These are phyloP conservation scores for Parsonsia alboflavescens DNA, from an alignment of 257 asterid genomes.

Conservation along the genomic window DNA sequence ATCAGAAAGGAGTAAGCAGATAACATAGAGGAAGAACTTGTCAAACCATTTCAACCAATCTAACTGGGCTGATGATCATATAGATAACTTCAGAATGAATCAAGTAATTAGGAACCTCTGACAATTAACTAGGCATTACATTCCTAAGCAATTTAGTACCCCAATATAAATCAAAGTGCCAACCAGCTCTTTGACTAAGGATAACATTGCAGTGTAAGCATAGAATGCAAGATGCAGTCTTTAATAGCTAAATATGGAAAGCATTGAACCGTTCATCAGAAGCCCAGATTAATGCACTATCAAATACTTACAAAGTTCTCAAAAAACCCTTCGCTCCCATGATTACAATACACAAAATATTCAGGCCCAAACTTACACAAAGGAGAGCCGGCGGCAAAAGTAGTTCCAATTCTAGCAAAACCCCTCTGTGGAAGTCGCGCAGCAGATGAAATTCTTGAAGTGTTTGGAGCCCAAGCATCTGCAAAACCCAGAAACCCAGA, in stretches of 20 bases:
- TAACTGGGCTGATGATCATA: not conserved
- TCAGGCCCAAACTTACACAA: conserved; percentile 21
- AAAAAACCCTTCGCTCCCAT: not conserved
- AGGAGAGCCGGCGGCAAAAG: conserved; percentile 38
- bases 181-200: not conserved
- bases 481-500: not conserved
- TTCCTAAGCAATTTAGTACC: not conserved
- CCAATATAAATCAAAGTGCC: not conserved
- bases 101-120: not conserved
- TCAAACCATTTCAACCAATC: not conserved
- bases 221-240: not conserved
- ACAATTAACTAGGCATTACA: not conserved
- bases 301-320: not conserved
- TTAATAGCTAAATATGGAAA: not conserved
- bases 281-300: not conserved
- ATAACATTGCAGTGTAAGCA: not conserved
- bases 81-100: not conserved
- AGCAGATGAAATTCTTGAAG: conserved; percentile 15
- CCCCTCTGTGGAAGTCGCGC: conserved; percentile 11
- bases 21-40: not conserved
- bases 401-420: conserved; percentile 21
- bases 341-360: not conserved
- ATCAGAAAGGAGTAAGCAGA: not conserved
- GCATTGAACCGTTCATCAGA: not conserved
- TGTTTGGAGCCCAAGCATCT: conserved; percentile 25